Percentiles rank a stretch among this genome's conserved stretches.
These are phyloP conservation scores for Fonsecaea pugnacius DNA, from an alignment of 2,329 filamentous ascomycete genomes.

Conservation along the genomic window DNA sequence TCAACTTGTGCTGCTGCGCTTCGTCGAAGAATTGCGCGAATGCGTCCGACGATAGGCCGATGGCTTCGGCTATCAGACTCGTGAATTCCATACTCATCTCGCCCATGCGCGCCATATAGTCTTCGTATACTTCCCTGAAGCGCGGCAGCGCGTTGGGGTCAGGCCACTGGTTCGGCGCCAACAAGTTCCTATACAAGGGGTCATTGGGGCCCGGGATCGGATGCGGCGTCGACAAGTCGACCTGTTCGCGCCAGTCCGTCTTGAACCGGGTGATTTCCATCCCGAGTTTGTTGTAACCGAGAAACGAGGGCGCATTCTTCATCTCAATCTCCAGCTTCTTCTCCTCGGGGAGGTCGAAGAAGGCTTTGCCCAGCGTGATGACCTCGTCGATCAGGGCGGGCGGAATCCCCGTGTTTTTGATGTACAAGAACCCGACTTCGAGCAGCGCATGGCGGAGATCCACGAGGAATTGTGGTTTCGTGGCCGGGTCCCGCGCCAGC, in stretches of 20 bases:
- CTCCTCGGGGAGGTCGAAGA: constrained; percentile 75
- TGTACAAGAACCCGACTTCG: constrained; percentile 86
- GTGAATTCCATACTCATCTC: constrained; percentile 74
- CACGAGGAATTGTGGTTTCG: constrained; percentile 73
- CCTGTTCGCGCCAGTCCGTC: constrained; percentile 81
- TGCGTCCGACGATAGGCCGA: constrained; percentile 69
- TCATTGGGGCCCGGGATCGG: constrained; percentile 64
- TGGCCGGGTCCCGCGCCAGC: constrained; percentile 63
- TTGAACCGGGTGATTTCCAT: constrained; percentile 71
- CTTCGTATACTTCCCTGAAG: constrained; percentile 68
- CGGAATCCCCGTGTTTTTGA: constrained; percentile 77
- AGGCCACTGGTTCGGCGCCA: constrained; percentile 81
- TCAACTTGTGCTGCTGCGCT: constrained; percentile 78
- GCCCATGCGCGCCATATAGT: constrained; percentile 79
- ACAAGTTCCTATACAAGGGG: constrained; percentile 74
- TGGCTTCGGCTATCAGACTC: constrained; percentile 80
- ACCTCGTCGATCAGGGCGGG: constrained; percentile 68
- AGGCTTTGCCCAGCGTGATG: constrained; percentile 68
- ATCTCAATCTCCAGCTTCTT: constrained; percentile 78
- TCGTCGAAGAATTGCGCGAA: constrained; percentile 80
- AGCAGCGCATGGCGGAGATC: constrained; percentile 76
- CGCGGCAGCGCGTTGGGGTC: constrained; percentile 62
- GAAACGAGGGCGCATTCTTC: constrained; percentile 73
- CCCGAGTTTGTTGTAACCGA: constrained; percentile 56
- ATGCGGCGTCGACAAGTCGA: constrained; percentile 83